Evolutionary conservation across 2,329 filamentous ascomycete genomes (phyloP), one percentile per base, ranked within the genome.

Genomic region (Penicillium sp.): DNA sequence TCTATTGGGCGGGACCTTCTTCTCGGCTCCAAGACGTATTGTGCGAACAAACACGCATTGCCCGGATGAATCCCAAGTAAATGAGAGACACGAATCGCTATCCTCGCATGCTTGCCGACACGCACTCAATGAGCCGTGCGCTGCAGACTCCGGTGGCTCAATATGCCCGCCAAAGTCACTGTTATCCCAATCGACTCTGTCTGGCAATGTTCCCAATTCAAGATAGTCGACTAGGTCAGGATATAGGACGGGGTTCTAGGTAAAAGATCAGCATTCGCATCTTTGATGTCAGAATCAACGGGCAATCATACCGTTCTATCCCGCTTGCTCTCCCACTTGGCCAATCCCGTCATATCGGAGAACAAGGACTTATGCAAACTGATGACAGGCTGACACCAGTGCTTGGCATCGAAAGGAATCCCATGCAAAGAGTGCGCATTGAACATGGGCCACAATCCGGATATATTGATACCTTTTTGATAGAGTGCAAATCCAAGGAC

Each of bases 321-420:
- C 4, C 62, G 63, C 27, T 52, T 29, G 21, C 63, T 59, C 51
- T 69, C 62, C 60, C 78, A 85, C 55, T 77, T 74, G 76, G 81
- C 82, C 42, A 85, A 67, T 0, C 74, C 71, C 10, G 73, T 68
- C 79, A 84, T 82, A 53, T 83, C 80, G 26, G 77, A 72, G 0
- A 78, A 73, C 26, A 67, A 69, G 1, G 78, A 76, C 67, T 81
- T 82, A 62, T 83, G 80, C 69, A 83, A 69, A 45, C 77, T 81
- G 55, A 83, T 63, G 1, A 78, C 76, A 1, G 81, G 80, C 60
- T 82, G 80, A 39, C 81, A 83, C 81, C 81, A 83, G 57, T 81
- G 74, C n/a, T 61, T 60, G 19, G 78, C 72, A 33, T 75, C 57
- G 49, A 79, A 82, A 0, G 81, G 80, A 26, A 83, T 76, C 3